A percentile compares a stretch with the other conserved stretches of the same genome.
Conservation (phyloP, 495 filamentous ascomycete species). For the Penicillium turbatum region DNA sequence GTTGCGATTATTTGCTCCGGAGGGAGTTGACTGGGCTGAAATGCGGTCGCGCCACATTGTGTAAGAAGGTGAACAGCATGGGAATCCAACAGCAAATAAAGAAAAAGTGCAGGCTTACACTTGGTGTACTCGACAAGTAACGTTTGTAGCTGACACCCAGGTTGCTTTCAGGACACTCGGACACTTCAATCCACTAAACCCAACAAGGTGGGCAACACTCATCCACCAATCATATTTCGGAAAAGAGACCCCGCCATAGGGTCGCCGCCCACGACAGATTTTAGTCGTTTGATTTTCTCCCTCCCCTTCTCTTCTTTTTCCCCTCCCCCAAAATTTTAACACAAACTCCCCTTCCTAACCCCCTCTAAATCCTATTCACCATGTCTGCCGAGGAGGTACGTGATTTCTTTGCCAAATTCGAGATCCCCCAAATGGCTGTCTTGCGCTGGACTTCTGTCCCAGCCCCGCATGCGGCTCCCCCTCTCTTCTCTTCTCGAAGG, state of each 20-base stretch:
- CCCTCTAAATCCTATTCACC: constrained; percentile 27
- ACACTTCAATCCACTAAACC: constrained; percentile 27
- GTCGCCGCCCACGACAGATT: constrained; percentile 7
- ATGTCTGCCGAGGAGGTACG: constrained; percentile 44
- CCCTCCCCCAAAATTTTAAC: constrained; percentile 16
- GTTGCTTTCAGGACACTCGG: constrained; percentile 4
- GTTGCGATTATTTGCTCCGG: constrained; percentile 56
- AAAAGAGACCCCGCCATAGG: constrained; percentile 32
- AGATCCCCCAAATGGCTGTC: constrained; percentile 7
- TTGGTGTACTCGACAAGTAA: background rate
- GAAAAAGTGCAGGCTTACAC: background rate
- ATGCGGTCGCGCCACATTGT: constrained; percentile 88
- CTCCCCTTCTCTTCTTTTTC: constrained; percentile 23
- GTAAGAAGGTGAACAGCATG: constrained; percentile 11
- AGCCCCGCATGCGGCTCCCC: constrained; percentile 38
- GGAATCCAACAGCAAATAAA: background rate
- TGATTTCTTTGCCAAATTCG: constrained; percentile 2
- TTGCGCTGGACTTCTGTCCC: constrained; percentile 13
- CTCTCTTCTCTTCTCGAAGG: constrained; percentile 20
- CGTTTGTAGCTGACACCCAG: background rate
- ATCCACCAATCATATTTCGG: background rate
- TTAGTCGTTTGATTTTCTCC: constrained; percentile 10
- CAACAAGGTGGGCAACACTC: constrained; percentile 2
- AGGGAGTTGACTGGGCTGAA: constrained; percentile 63
- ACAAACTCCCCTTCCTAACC: constrained; percentile 10